A percentile compares a stretch with the other conserved stretches of the same genome.
These are phyloP conservation scores for Phytophthora meadii DNA, from an alignment of 352 stramenopile species.

Conservation along the genomic window DNA sequence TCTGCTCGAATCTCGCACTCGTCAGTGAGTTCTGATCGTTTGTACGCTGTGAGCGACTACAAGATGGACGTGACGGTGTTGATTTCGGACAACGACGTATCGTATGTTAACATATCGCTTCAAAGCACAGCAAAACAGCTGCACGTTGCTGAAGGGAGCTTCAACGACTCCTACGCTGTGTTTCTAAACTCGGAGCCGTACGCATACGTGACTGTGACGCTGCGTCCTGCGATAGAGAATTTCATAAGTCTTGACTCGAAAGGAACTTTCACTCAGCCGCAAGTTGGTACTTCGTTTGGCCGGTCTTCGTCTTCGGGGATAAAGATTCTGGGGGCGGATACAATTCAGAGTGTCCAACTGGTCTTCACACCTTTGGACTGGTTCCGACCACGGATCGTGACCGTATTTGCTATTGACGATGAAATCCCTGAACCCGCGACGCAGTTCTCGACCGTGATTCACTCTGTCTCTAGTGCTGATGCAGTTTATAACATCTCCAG, in stretches of 20 bases:
- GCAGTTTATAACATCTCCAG: conserved; percentile 72
- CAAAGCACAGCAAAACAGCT: conserved; percentile 41
- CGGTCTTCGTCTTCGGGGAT: conserved; percentile 27
- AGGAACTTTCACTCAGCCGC: conserved; percentile 28
- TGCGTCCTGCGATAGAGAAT: conserved; percentile 47
- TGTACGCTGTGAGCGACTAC: conserved; percentile 55
- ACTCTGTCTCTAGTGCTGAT: conserved; percentile 57
- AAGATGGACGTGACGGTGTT: conserved; percentile 38
- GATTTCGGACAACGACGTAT: conserved; percentile 73
- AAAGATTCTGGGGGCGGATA: conserved; percentile 12
- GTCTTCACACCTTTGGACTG: conserved; percentile 78
- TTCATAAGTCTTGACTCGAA: conserved; percentile 47
- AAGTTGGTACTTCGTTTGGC: conserved; percentile 38
- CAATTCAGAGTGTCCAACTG: conserved; percentile 40
- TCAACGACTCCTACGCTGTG: conserved; percentile 80
- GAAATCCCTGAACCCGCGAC: conserved; percentile 62
- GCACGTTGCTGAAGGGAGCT: conserved; percentile 74
- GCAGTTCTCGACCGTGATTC: conserved; percentile 60
- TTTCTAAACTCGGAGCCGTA: conserved; percentile 70
- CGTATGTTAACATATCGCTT: conserved; percentile 70
- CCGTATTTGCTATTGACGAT: conserved; percentile 70
- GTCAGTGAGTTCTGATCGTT: conserved; percentile 49
- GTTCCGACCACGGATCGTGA: conserved; percentile 45
- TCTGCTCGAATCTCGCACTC: conserved; percentile 56
- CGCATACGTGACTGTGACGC: conserved; percentile 55